phyloP scores from a whole-genome alignment of 306 rosid genomes.

The Spatholobus suberectus region DNA sequence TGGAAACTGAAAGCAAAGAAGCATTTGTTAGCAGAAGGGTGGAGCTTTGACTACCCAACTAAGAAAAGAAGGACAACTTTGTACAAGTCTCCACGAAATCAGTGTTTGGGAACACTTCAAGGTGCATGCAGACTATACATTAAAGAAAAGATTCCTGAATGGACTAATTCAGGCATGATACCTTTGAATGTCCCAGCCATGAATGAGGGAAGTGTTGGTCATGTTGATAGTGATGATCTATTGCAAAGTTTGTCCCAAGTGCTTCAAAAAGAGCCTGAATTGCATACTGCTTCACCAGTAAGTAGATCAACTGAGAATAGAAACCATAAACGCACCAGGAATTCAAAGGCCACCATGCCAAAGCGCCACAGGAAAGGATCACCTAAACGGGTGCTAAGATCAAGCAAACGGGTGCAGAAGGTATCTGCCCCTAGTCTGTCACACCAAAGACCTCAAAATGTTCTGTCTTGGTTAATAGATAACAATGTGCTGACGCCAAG shows the following conservation, averaged over 20 bases:
- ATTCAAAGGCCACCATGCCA: conserved; percentile 35
- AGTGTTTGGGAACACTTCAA: conserved; percentile 43
- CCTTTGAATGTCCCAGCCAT: conserved; percentile 19
- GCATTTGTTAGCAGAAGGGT: conserved; percentile 62
- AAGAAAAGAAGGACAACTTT: conserved; percentile 38
- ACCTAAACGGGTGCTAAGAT: conserved; percentile 46
- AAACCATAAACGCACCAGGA: conserved; percentile 31
- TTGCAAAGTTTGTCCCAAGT: conserved; percentile 42
- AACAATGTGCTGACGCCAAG: conserved; percentile 56
- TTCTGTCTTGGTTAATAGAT: conserved; percentile 86
- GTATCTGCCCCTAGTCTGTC: conserved; percentile 48
- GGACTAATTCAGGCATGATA: conserved; percentile 34
- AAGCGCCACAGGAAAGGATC: conserved; percentile 39
- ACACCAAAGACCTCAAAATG: conserved; percentile 64
- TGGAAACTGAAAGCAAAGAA: conserved; percentile 53
- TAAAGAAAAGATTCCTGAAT: conserved; percentile 43
- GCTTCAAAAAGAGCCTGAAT: conserved; percentile 45
- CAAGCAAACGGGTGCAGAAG: conserved; percentile 75
- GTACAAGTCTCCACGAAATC: conserved; percentile 62
- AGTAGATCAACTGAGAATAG: conserved; percentile 35
- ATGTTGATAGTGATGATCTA: conserved; percentile 30
- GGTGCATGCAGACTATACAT: conserved; percentile 60
- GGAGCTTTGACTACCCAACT: conserved; percentile 50
- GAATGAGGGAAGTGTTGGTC: conserved; percentile 36
- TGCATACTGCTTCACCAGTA: conserved; percentile 18